Conservation (phyloP, 495 filamentous ascomycete genomes). For the Aspergillus bridgeri region DNA sequence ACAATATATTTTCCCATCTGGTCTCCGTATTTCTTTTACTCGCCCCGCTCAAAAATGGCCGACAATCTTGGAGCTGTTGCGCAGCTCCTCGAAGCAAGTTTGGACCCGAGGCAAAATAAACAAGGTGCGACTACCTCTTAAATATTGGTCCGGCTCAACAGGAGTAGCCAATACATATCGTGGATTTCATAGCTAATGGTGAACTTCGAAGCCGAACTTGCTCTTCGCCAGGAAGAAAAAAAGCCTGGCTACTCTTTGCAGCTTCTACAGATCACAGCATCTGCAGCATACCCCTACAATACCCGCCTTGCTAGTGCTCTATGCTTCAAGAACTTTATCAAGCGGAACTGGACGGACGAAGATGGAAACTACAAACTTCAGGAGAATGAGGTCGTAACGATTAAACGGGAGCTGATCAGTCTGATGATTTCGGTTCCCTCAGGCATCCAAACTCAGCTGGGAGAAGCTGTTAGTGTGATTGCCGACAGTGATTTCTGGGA, state of each 20-base stretch:
- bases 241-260: constrained; percentile 83
- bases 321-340: constrained; percentile 98
- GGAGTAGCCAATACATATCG: background rate
- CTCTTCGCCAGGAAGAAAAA: constrained; percentile 68
- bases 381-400: constrained; percentile 71
- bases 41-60: constrained; percentile 61
- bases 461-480: constrained; percentile 93
- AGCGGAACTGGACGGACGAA: constrained; percentile 87
- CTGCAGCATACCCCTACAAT: constrained; percentile 61
- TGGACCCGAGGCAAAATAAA: constrained; percentile 80
- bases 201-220: constrained; percentile 63
- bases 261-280: constrained; percentile 83
- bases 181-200: background rate
- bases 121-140: constrained; percentile 60
- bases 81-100: constrained; percentile 77
- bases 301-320: constrained; percentile 87
- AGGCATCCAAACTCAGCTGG: constrained; percentile 85
- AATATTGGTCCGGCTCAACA: background rate
- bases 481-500: constrained; percentile 97
- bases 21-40: background rate
- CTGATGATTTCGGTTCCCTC: constrained; percentile 91
- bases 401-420: constrained; percentile 91
- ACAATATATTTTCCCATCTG: constrained; percentile 4
- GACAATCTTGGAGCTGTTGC: constrained; percentile 68
- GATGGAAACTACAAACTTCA: constrained; percentile 88